Evolutionary conservation across 805 yeast genomes (phyloP).

Genomic region (Kregervanrija fluxuum): DNA sequence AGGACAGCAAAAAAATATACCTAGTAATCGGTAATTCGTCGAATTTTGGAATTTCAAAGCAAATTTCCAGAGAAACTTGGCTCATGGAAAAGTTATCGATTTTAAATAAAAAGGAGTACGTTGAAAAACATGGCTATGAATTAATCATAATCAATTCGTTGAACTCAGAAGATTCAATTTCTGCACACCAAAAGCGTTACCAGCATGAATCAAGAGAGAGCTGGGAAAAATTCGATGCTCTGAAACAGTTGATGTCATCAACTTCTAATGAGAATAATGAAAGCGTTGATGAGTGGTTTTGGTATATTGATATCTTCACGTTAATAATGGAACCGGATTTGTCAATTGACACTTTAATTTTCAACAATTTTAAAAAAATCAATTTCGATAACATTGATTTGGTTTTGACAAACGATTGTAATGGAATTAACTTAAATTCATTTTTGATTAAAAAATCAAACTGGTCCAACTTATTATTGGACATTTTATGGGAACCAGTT

Average conservation of each 20-base stretch:
- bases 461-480: constrained; percentile 32
- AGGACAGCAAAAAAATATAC: constrained; percentile 27
- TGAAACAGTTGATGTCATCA: constrained; percentile 30
- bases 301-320: constrained; percentile 35
- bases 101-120: constrained; percentile 40
- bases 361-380: constrained; percentile 15
- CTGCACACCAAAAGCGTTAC: constrained; percentile 37
- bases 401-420: constrained; percentile 34
- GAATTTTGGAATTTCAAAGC: constrained; percentile 33
- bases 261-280: constrained; percentile 18
- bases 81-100: constrained; percentile 41
- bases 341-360: constrained; percentile 27
- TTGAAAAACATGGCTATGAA: constrained; percentile 42
- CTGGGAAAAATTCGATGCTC: constrained; percentile 35
- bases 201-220: constrained; percentile 42
- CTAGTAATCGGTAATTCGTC: constrained; percentile 33
- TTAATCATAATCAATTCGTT: constrained; percentile 29
- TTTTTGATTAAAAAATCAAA: constrained; percentile 31
- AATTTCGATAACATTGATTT: constrained; percentile 30
- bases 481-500: constrained; percentile 35
- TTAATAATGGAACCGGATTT: constrained; percentile 34
- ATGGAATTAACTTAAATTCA: constrained; percentile 35
- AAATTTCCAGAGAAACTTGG: constrained; percentile 36
- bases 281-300: constrained; percentile 30
- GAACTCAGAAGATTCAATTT: constrained; percentile 28